Evolutionary conservation across 2,329 filamentous ascomycete species (phyloP), one percentile per base, ranked within the genome.

Genomic region (Colletotrichum cuscutae): DNA sequence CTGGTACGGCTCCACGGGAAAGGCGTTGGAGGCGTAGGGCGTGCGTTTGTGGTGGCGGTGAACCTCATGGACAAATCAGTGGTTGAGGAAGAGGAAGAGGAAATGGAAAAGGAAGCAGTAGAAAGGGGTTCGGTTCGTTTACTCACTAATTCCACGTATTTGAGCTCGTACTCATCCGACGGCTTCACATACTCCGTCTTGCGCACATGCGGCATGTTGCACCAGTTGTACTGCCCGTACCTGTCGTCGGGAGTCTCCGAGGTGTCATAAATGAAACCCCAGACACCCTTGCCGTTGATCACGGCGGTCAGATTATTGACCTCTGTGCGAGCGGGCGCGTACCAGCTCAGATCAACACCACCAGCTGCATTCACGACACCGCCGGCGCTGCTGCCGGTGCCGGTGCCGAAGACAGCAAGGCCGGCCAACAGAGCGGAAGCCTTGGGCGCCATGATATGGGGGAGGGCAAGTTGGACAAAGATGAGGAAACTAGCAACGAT

Each of bases 201-300:
- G 37, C 93, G 88, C n/a, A 94, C 92, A 82, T 96, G 94, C 1
- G 94, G 94, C 93, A 97, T 97, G 78, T 97, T 95, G 82, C 94
- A 97, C 87, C 88, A 96, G 80, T 96, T 95, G 82, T 95, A 95
- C 1, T 84, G 86, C 6, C 90, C 89, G 81, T 93, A 92, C 49
- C 84, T 76, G 0, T 81, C 78, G 66, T 86, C 82, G 0, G 93
- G 89, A 0, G 89, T 88, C 1, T 83, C 76, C 1, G 92, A 94
- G 42, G 88, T 87, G 78, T 94, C 91, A 82, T 92, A 97, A 22
- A 94, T 87, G 79, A 95, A 95, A 2, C 92, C 93, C 80, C 94
- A 92, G 0, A 91, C 87, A 1, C 92, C 94, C 2, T 86, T 83
- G 8, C 87, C 86, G 70, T 87, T 85, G 62, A 95, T 79, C 0